phyloP scores from a whole-genome alignment of 768 basidiomycete species.

The Panaeolus cyanescens region DNA sequence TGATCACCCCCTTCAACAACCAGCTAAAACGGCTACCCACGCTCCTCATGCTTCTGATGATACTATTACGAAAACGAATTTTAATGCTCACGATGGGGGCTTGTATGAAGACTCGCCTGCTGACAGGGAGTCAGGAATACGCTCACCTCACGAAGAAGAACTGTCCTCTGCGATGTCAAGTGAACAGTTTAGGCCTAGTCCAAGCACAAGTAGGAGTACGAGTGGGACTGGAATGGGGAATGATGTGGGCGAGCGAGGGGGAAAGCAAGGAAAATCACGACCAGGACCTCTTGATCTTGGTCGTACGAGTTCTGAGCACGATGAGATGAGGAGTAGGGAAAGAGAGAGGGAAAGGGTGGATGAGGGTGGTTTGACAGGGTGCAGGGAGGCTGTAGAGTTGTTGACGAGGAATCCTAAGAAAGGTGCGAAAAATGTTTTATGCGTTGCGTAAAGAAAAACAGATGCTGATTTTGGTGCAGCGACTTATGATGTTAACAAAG shows the following conservation, averaged over 20 bases:
- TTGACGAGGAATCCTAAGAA: constrained; percentile 89
- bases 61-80: neutral
- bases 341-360: constrained; percentile 38
- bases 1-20: neutral
- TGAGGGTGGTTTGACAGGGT: constrained; percentile 55
- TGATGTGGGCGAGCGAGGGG: neutral
- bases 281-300: neutral
- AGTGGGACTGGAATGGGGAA: neutral
- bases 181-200: neutral
- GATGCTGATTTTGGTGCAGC: constrained; percentile 42
- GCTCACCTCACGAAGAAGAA: neutral
- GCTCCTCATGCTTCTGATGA: neutral
- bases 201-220: constrained; percentile 16
- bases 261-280: constrained; percentile 1
- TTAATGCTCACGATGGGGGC: neutral
- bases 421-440: constrained; percentile 45
- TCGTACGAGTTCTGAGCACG: constrained; percentile 17
- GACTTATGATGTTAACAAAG: constrained; percentile 95
- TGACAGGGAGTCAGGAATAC: too few species aligned
- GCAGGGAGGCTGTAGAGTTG: constrained; percentile 88
- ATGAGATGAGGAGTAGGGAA: constrained; percentile 32
- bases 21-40: neutral
- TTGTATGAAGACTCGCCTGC: too few species aligned
- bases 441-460: neutral
- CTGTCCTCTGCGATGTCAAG: neutral